Evolutionary conservation across 2,329 filamentous ascomycete genomes (phyloP), one percentile per base, ranked within the genome.

Genomic region (Chaetomium sp.): DNA sequence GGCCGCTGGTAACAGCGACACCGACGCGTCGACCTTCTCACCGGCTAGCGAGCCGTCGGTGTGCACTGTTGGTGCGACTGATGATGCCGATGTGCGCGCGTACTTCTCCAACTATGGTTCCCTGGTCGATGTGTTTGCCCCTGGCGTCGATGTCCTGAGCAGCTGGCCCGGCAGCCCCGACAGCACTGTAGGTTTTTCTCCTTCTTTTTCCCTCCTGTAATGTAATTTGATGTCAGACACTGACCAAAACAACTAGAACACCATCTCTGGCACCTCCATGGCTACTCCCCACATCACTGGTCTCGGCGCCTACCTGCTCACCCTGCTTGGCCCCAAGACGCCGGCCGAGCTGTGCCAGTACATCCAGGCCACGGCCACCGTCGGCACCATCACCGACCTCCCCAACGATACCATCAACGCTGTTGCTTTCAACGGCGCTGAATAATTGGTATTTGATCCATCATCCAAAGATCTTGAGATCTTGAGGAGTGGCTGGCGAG

Each of bases 31-130:
- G 11, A 67, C 65, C 52, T 72, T 66, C 47, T 80, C 77, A 0
- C 77, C 78, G 1, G 76, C 77, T 7, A 77, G 73, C 0, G 75
- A 76, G 63, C 59, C 70, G 5, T 67, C 64, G 8, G 79, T 71
- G 33, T 79, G 79, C 66, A 81, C 79, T 0, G 76, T 81, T 4
- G 79, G 76, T n/a, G 77, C 79, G 12, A 77, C 72, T 9, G 69
- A 71, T 33, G 55, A 52, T 6, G 61, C 60, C 37, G 76, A 80
- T 59, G 64, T 12, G n/a, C n/a, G 45, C 6, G 37, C 64, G 9
- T 67, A 64, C 45, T 80, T 75, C 69, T 79, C 77, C 63, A 82
- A 82, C 72, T 79, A 71, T 50, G 79, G 79, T 41, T 53, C 62
- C 14, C 36, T 72, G 19, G 71, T 81, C 34, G 77, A 81, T 53